These are phyloP conservation scores for Gossypium gossypioides DNA, from an alignment of 441 rosid genomes.

Conservation along the genomic window DNA sequence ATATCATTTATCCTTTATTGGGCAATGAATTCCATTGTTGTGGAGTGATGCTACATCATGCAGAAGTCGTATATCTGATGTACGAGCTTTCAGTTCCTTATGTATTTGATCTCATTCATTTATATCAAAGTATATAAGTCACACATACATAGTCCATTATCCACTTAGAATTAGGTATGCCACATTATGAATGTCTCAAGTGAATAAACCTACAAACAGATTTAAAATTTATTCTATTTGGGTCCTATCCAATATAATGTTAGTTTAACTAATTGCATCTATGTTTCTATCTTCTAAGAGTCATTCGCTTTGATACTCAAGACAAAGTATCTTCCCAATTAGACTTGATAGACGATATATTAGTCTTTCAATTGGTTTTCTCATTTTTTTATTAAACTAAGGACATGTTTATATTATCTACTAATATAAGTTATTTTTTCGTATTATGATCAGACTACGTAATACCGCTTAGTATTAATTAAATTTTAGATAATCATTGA, in stretches of 20 bases:
- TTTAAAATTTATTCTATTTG: background rate
- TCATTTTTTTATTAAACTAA: background rate
- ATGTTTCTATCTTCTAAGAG: background rate
- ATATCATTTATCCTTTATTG: background rate
- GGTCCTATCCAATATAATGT: background rate
- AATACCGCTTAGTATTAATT: background rate
- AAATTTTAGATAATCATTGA: background rate
- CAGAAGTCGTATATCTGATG: background rate
- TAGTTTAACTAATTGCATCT: background rate
- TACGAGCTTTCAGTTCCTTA: background rate
- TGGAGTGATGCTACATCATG: background rate
- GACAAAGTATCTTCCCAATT: background rate
- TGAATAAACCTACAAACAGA: background rate
- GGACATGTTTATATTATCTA: background rate
- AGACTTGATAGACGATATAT: background rate
- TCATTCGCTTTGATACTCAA: background rate
- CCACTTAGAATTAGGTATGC: background rate
- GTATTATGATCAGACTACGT: too few species aligned
- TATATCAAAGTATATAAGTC: background rate
- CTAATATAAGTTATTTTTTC: too few species aligned
- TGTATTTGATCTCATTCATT: background rate
- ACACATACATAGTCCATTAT: too few species aligned
- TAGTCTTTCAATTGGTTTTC: background rate
- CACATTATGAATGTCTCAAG: background rate
- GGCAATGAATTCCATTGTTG: background rate